Evolutionary conservation across 306 rosid species (phyloP), one percentile per base, ranked within the genome.

Genomic region (Malus fusca): DNA sequence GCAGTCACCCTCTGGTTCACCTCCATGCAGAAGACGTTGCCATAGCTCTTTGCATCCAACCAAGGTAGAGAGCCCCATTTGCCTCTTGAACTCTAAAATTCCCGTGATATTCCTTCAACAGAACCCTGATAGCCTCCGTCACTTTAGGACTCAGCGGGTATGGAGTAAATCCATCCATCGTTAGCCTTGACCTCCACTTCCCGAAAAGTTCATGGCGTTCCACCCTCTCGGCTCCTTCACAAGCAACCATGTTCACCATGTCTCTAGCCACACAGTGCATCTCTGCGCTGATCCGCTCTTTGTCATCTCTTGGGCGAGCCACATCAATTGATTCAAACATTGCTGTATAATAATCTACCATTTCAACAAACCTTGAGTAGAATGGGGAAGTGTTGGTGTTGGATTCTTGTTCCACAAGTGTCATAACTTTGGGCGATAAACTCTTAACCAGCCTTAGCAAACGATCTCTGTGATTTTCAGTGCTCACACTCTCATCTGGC

Each of bases 401-500:
- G 23, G 97, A 92, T 69, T 95, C 99, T 82, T 95, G 99, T 87
- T 95, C 99, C 30, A 90, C 85, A 23, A 95, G 87, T 33, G 93
- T 87, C 86, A 95, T 82, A 10, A 92, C 90, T 77, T 88, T 92
- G 11, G 99, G 99, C 0, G 92, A 90, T 74, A 90, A 77, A 72
- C 96, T 90, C 78, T 85, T 90, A 7, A 95, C 92, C 78, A 90
- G 51, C 85, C 99, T 86, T 71, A 95, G 53, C 13, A 95, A 75
- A 68, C 97, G 84, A 78, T 95, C 99, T 55, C 99, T 84, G 6
- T 95, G 97, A 35, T 95, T 95, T 62, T 87, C 83, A 10, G 83
- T 88, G 95, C 96, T 90, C 71, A 95, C 99, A 44, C 99, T 92
- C 88, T 95, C 99, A n/a, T 95, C 99, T 0, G 99, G 88, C 93